Evolutionary conservation across 2,329 filamentous ascomycete species (phyloP).

Genomic region (Hirsutella minnesotensis): DNA sequence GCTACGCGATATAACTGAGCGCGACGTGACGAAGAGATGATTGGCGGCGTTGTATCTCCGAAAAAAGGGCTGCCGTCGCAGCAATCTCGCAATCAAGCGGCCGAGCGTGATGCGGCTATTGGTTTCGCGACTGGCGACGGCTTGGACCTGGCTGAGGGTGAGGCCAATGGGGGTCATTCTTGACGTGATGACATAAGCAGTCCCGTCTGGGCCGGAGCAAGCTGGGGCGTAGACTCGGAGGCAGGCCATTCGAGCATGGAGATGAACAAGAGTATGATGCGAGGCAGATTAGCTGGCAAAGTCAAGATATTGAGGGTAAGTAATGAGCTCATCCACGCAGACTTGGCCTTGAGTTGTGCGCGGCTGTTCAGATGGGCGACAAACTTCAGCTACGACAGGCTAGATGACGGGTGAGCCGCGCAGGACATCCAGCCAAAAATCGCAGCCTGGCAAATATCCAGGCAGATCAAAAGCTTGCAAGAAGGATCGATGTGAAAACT

Average conservation of each 20-base stretch:
- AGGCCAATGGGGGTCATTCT: not conserved
- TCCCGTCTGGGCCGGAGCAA: not conserved
- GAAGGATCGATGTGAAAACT: too few species aligned
- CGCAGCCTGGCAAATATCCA: too few species aligned
- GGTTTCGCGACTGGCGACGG: not conserved
- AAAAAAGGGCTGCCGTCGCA: not conserved
- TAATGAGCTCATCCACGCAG: too few species aligned
- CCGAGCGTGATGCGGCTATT: not conserved
- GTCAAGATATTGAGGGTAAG: too few species aligned
- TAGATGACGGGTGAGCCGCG: too few species aligned
- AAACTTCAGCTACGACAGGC: too few species aligned
- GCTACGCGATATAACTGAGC: not conserved
- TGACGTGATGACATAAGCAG: not conserved
- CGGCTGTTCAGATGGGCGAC: too few species aligned
- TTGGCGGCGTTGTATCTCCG: not conserved
- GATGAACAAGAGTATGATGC: not conserved
- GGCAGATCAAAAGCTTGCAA: too few species aligned
- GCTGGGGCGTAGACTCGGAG: not conserved
- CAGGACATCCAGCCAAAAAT: too few species aligned
- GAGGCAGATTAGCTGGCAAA: too few species aligned
- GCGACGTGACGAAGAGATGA: not conserved
- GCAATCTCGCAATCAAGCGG: not conserved
- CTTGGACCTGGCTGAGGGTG: not conserved
- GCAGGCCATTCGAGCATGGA: too few species aligned
- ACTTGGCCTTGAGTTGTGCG: too few species aligned